Percentiles rank a stretch among this genome's conserved stretches.
phyloP scores from a whole-genome alignment of 2,329 filamentous ascomycete genomes.

The Fragosphaeria purpurea region DNA sequence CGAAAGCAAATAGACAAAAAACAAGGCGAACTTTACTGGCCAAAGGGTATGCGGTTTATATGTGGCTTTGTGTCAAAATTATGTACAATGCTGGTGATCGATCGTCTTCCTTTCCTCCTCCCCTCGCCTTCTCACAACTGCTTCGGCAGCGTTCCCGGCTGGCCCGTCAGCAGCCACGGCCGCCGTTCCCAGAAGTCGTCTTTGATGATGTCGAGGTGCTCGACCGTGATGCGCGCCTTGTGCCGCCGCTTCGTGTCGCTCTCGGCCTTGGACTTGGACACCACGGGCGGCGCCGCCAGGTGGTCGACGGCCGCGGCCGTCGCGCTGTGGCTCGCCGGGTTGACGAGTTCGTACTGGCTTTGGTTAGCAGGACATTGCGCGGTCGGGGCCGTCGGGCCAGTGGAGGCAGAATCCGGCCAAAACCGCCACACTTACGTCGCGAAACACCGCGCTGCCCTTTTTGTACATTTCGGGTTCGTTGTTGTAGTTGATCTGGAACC shows the following conservation, averaged over 20 bases:
- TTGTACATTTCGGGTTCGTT: slow-evolving; percentile 87
- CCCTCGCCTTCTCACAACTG: slow-evolving; percentile 20
- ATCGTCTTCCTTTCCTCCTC: too few relatives aligned
- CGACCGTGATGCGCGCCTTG: slow-evolving; percentile 71
- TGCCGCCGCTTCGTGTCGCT: slow-evolving; percentile 70
- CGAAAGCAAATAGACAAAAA: slow-evolving; percentile 17
- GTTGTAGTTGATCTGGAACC: slow-evolving; percentile 93
- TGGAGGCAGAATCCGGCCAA: too few relatives aligned
- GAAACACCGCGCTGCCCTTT: slow-evolving; percentile 85
- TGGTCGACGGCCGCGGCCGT: slow-evolving; percentile 35
- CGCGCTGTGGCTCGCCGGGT: slow-evolving; percentile 40
- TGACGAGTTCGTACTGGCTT: slow-evolving; percentile 61
- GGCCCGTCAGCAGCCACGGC: slow-evolving; percentile 74
- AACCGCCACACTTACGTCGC: slow-evolving; percentile 49
- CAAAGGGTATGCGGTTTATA: too few relatives aligned
- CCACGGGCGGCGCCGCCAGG: slow-evolving; percentile 40
- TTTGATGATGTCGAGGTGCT: slow-evolving; percentile 89
- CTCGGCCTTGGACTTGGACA: slow-evolving; percentile 72
- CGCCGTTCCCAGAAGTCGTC: slow-evolving; percentile 86
- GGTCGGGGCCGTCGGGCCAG: slow-evolving; percentile 39
- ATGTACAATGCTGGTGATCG: too few relatives aligned
- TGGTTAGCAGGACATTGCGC: slow-evolving; percentile 75
- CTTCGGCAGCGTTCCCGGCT: slow-evolving; percentile 60
- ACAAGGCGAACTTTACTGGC: background rate
- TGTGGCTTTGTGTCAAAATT: too few relatives aligned